Base-by-base conservation (phyloP, 257 asterid genomes). In the Ballota nigra region DNA sequence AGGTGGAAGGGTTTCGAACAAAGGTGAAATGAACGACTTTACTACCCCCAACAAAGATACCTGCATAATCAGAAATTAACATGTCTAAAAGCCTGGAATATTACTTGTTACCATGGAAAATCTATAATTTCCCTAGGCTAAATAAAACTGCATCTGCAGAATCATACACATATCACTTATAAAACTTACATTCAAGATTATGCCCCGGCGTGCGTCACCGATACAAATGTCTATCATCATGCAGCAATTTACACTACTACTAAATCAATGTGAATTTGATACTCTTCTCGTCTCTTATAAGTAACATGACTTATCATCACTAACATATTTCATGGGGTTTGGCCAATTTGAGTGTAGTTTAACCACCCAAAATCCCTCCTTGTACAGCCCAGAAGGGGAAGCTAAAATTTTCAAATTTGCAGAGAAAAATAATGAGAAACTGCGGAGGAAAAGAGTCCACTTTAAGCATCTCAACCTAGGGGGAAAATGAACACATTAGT, bases 1-100 rank as follows among this genome's bases (percentile, higher is more conserved):
- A 58, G 73, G 72, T 79, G 15, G 80, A 66, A 64, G 89, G 55
- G 77, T 53, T 68, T 20, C 49, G 81, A 24, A 71, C 77, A 26
- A 87, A 89, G 75, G 97, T 87, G 68, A 91, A 91, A 79, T 89
- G 96, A 77, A 86, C 96, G 33, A 91, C 95, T 82, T 91, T 91
- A 81, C 90, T 82, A 59, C 96, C 96, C 43, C 97, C 96, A 75
- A 89, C 91, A 63, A 66, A 91, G 78, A 91, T 85, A 68, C 96
- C 92, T 91, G 83, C 63, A 72, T 31, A 24, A 26, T 55, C 58
- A 72, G 33, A 61, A n/a, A 63, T 33, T 31, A 18, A 43, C 2
- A 24, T 52, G 22, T 40, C 74, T 9, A 40, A 51, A 51, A 63
- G 47, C 18, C 45, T n/a, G 18, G 57, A 29, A 43, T 28, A 43